Percentiles rank a stretch among this genome's conserved stretches.
phyloP scores from a whole-genome alignment of 306 rosid species.

The Lablab purpureus region DNA sequence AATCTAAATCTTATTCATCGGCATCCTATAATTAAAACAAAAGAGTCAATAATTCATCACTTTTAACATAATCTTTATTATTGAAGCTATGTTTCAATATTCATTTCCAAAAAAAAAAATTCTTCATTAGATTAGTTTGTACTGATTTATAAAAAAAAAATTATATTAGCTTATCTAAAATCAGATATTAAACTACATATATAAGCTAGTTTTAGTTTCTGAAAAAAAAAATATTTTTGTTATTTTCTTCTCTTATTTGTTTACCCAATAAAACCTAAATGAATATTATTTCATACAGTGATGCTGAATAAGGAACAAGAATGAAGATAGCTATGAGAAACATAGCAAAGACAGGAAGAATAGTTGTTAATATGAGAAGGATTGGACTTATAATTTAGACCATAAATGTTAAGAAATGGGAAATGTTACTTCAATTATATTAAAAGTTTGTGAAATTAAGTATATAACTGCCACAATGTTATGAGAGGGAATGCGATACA shows the following conservation, averaged over 20 bases:
- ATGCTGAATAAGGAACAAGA: neutral
- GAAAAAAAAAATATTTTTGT: no score
- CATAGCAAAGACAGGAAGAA: neutral
- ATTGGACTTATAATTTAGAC: neutral
- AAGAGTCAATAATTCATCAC: neutral
- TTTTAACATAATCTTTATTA: neutral
- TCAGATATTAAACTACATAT: no score
- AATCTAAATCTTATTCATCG: neutral
- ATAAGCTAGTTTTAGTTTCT: no score
- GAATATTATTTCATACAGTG: neutral
- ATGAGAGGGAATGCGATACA: constrained; percentile 1
- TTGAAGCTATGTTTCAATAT: no score
- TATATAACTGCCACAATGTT: neutral
- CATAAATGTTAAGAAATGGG: neutral
- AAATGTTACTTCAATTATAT: neutral
- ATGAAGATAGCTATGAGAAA: neutral
- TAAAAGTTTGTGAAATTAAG: neutral
- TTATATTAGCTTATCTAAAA: no score
- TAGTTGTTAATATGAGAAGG: neutral
- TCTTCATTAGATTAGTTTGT: no score
- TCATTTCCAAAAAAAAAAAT: no score
- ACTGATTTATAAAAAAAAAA: no score
- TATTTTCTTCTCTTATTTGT: no score
- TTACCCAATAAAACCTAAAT: no score
- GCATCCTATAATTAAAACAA: neutral